Conservation (phyloP, 2,329 filamentous ascomycete species). For the Akanthomyces muscarius region DNA sequence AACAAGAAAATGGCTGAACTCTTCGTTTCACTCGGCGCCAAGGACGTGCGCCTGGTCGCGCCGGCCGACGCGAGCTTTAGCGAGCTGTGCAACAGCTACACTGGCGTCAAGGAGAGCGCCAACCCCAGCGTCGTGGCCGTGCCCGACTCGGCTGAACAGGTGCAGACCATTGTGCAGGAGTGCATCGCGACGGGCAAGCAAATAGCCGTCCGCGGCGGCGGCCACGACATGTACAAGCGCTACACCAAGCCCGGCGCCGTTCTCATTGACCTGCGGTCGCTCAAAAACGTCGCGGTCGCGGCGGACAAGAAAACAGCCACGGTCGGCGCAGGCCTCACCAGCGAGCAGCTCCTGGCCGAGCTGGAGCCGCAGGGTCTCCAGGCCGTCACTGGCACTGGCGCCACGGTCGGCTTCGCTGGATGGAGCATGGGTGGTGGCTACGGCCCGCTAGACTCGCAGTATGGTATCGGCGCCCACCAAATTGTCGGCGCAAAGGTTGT, state of each 20-base stretch:
- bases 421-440: conserved; percentile 36
- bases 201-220: conserved; percentile 18
- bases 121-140: conserved; percentile 8
- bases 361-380: conserved; percentile 17
- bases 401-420: conserved; percentile 31
- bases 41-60: conserved; percentile 1
- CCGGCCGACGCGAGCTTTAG: conserved; percentile 1
- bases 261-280: conserved; percentile 16
- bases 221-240: conserved; percentile 18
- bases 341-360: conserved; percentile 11
- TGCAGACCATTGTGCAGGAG: background rate
- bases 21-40: conserved; percentile 2
- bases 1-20: background rate
- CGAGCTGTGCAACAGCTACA: conserved; percentile 10
- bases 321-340: conserved; percentile 16
- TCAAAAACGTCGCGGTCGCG: conserved; percentile 13
- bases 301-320: conserved; percentile 8
- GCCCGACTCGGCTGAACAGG: conserved; percentile 5
- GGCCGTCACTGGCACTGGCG: conserved; percentile 21
- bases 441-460: conserved; percentile 26
- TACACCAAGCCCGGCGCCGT: conserved; percentile 16
- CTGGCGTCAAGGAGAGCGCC: background rate
- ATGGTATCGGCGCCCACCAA: conserved; percentile 35
- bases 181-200: conserved; percentile 5
- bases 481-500: conserved; percentile 31